A percentile compares a stretch with the other conserved stretches of the same genome.
These are phyloP conservation scores for Ploettnerulaceae sp. DNA, from an alignment of 2,329 filamentous ascomycete genomes.

Conservation along the genomic window DNA sequence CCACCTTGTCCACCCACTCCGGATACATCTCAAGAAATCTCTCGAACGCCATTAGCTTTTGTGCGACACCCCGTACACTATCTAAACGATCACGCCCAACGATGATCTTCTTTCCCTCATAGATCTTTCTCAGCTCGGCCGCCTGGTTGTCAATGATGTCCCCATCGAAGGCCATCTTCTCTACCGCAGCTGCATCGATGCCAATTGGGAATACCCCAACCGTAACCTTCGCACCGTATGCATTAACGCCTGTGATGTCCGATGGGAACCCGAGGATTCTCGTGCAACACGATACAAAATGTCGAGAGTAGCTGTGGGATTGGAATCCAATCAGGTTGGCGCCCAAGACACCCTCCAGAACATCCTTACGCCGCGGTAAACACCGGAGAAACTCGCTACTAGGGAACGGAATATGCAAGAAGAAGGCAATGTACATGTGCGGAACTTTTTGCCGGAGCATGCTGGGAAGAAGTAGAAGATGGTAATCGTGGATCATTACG, in stretches of 20 bases:
- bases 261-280: conserved; percentile 87
- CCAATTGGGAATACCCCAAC: conserved; percentile 94
- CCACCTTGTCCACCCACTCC: conserved; percentile 86
- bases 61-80: conserved; percentile 86
- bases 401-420: conserved; percentile 88
- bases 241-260: conserved; percentile 78
- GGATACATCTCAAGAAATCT: conserved; percentile 86
- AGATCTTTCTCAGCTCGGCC: conserved; percentile 66
- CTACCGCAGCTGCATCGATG: conserved; percentile 79
- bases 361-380: conserved; percentile 79
- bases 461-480: conserved; percentile 82
- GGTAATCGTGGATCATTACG: conserved; percentile 90
- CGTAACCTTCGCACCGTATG: conserved; percentile 81
- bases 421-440: conserved; percentile 92
- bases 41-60: conserved; percentile 93
- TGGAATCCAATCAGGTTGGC: conserved; percentile 94
- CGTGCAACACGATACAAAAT: conserved; percentile 92
- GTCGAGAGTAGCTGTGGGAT: conserved; percentile 89
- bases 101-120: conserved; percentile 89
- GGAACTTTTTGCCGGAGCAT: conserved; percentile 81
- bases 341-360: conserved; percentile 83
- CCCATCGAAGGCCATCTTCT: conserved; percentile 67
- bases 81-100: conserved; percentile 92
- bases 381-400: conserved; percentile 94
- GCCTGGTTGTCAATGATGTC: conserved; percentile 68